These are phyloP conservation scores for Penicillium crustosum DNA, from an alignment of 2,329 filamentous ascomycete genomes.

Conservation along the genomic window DNA sequence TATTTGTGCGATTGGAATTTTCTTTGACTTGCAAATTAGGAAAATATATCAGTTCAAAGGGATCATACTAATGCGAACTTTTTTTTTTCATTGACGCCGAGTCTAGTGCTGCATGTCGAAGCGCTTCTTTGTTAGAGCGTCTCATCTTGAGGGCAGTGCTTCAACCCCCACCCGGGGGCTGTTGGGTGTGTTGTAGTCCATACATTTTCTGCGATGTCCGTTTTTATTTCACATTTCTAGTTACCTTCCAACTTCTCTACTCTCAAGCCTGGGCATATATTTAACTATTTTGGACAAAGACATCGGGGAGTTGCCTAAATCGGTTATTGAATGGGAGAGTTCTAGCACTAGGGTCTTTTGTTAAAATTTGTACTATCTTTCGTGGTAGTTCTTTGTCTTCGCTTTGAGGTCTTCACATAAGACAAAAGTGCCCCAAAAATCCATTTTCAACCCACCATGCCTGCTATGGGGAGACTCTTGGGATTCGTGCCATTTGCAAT, in stretches of 20 bases:
- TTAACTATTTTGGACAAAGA: background rate
- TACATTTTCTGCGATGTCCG: background rate
- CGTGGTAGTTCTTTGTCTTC: background rate
- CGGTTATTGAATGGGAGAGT: background rate
- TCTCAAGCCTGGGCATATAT: background rate
- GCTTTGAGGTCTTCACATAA: slow-evolving; percentile 3
- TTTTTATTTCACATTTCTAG: background rate
- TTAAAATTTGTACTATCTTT: background rate
- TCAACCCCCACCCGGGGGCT: background rate
- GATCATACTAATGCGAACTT: background rate
- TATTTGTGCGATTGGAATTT: background rate
- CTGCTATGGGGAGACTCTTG: background rate
- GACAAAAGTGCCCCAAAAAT: background rate
- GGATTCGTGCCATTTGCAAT: background rate
- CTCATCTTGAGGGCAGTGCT: slow-evolving; percentile 8
- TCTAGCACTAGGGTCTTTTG: background rate
- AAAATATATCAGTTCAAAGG: background rate
- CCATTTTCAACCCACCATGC: background rate
- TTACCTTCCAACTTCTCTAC: background rate
- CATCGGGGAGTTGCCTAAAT: background rate
- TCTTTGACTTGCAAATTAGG: background rate
- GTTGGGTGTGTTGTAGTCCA: background rate
- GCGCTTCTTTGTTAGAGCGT: slow-evolving; percentile 6
- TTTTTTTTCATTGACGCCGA: background rate
- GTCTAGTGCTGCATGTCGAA: background rate